These are phyloP conservation scores for Glonium stellatum DNA, from an alignment of 495 filamentous ascomycete genomes.

Conservation along the genomic window DNA sequence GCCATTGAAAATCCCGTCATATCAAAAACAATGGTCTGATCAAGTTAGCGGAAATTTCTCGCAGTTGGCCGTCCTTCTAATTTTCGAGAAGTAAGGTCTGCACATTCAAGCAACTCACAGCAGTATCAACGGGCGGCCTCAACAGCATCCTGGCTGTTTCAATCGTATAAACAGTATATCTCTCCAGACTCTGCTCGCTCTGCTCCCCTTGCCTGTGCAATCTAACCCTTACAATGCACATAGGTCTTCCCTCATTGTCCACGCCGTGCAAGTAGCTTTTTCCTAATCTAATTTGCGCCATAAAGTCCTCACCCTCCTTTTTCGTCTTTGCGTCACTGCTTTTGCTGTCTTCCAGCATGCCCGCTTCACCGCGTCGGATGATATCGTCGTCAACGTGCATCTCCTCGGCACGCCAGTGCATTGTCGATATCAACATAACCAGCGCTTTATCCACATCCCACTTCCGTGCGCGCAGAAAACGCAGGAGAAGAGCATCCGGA, in stretches of 20 bases:
- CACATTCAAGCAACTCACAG: constrained; percentile 51
- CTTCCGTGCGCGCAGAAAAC: constrained; percentile 88
- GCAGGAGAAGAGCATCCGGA: constrained; percentile 78
- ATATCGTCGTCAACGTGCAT: constrained; percentile 84
- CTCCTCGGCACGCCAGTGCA: constrained; percentile 79
- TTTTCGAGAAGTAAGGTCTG: not conserved
- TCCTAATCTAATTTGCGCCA: constrained; percentile 79
- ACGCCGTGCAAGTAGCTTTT: constrained; percentile 89
- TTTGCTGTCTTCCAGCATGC: constrained; percentile 53
- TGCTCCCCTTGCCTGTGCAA: constrained; percentile 80
- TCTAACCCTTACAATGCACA: constrained; percentile 77
- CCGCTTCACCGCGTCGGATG: constrained; percentile 68
- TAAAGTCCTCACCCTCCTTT: constrained; percentile 72
- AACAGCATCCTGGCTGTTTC: constrained; percentile 85
- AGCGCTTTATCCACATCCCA: constrained; percentile 93
- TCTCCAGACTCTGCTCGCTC: constrained; percentile 67
- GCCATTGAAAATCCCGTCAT: constrained; percentile 88
- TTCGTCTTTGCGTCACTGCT: constrained; percentile 48
- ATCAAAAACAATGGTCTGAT: constrained; percentile 79
- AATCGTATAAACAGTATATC: constrained; percentile 89
- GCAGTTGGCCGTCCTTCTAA: not conserved
- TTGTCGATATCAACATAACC: constrained; percentile 88
- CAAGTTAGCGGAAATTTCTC: constrained; percentile 10
- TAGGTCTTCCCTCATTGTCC: constrained; percentile 78
- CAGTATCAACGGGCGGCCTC: constrained; percentile 75